Base-by-base conservation (phyloP, 139 green algal genomes). In the Nannochloris sp. region DNA sequence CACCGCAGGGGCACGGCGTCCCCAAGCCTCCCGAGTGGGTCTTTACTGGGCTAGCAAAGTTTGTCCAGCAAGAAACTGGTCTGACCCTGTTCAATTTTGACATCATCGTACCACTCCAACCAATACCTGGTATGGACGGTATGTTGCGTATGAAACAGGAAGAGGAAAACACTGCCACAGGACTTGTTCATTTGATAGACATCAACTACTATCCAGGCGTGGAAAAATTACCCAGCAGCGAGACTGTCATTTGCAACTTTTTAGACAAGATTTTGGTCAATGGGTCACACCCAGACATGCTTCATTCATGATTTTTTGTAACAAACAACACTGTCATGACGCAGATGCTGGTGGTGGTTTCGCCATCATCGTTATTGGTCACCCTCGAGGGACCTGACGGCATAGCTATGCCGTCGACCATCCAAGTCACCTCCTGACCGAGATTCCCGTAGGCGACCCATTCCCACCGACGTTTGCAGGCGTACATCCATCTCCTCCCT, bases 61-160 rank as follows among this genome's bases (percentile, higher is more conserved):
- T 68, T 16, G 59, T 95, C 54, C 69, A 82, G 27, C 10, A 65
- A 7, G 43, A 68, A 55, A 66, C 90, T 18, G 73, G 81, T 2
- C 72, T 95, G 48, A 72, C 81, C 55, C 79, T 95, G 14, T 94
- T 95, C 62, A 95, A 95, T 57, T 95, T 95, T 74, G 87, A 95
- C 60, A 70, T 95, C 18, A 84, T 95, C 11, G 69, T 78, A n/a
- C 85, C 85, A 12, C 53, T 68, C 27, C 15, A 63, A 31, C 51
- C 53, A 44, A 21, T 18, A 25, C n/a, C 57, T 40, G 21, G 37
- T 29, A 12, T 46, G 21, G 44, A 61, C 46, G 25, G 12, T 55
- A 37, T 49, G 53, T 24, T 31, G 40, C 14, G 23, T 24, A 23
- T n/a, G 9, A 21, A 14, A 15, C 23, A 31, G 50, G 43, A 29